Percentiles rank a stretch among this genome's conserved stretches.
phyloP scores from a whole-genome alignment of 1,284 basidiomycete genomes.

The Laetiporus sulphureus region DNA sequence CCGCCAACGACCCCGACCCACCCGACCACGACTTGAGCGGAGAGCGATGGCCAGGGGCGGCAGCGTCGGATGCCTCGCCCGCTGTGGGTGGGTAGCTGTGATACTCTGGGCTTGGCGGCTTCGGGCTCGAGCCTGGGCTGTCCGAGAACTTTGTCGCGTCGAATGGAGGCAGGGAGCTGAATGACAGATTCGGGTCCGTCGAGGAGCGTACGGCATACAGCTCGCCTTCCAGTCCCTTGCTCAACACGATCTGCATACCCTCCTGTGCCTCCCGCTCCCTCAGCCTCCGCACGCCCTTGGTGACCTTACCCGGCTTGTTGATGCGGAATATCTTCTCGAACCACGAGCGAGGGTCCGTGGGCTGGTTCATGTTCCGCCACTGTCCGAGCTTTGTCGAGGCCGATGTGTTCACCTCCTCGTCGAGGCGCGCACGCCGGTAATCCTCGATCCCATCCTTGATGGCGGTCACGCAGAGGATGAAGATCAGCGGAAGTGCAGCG shows the following conservation, averaged over 20 bases:
- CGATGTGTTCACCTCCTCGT: constrained; percentile 90
- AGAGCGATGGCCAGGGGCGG: constrained; percentile 27
- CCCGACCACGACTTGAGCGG: constrained; percentile 17
- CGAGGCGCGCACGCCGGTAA: constrained; percentile 79
- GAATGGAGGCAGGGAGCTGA: constrained; percentile 26
- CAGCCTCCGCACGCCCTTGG: constrained; percentile 82
- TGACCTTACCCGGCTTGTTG: constrained; percentile 66
- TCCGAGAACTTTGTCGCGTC: constrained; percentile 51
- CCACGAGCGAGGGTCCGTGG: constrained; percentile 70
- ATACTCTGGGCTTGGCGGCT: background rate
- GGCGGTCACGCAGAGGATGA: constrained; percentile 85
- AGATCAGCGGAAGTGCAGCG: constrained; percentile 81
- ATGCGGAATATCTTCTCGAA: constrained; percentile 66
- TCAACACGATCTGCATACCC: constrained; percentile 58
- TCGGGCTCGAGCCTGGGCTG: constrained; percentile 21
- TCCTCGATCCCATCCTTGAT: constrained; percentile 96
- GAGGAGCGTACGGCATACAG: constrained; percentile 31
- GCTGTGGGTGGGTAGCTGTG: constrained; percentile 8
- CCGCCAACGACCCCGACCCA: constrained; percentile 24
- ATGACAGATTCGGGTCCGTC: constrained; percentile 1
- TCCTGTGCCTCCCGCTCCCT: constrained; percentile 76
- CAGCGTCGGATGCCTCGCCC: constrained; percentile 47
- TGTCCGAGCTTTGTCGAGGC: constrained; percentile 81
- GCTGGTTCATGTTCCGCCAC: constrained; percentile 90
- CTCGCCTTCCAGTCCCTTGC: constrained; percentile 37